A percentile compares a stretch with the other conserved stretches of the same genome.
Conservation (phyloP, 1,139 yeast genomes). For the Candida tetrigidarum region DNA sequence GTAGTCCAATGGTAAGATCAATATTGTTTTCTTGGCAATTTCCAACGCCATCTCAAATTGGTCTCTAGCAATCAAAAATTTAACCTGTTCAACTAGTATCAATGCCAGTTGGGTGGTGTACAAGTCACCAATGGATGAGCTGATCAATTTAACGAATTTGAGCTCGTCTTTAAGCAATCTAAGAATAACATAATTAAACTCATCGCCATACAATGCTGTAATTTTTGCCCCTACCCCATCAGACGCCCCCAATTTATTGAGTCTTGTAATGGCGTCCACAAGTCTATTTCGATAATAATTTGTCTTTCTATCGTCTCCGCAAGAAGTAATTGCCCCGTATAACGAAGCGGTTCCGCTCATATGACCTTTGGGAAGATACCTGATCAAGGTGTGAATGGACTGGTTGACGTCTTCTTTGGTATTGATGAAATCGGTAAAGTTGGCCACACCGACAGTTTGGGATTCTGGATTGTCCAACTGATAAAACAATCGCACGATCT, state of each 20-base stretch:
- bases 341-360: slow-evolving; percentile 30
- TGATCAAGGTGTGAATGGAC: slow-evolving; percentile 25
- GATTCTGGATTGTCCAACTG: slow-evolving; percentile 39
- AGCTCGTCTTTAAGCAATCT: slow-evolving; percentile 32
- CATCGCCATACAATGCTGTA: slow-evolving; percentile 27
- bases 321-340: slow-evolving; percentile 35
- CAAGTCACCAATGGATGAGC: slow-evolving; percentile 22
- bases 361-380: slow-evolving; percentile 31
- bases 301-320: slow-evolving; percentile 35
- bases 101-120: slow-evolving; percentile 40
- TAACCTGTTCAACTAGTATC: slow-evolving; percentile 42
- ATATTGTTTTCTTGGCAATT: slow-evolving; percentile 36
- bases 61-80: slow-evolving; percentile 37
- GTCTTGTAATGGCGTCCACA: slow-evolving; percentile 34
- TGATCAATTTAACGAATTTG: slow-evolving; percentile 33
- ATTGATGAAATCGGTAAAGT: slow-evolving; percentile 26
- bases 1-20: slow-evolving; percentile 44
- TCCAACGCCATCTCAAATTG: slow-evolving; percentile 31
- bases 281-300: slow-evolving; percentile 38
- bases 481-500: slow-evolving; percentile 33
- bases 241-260: slow-evolving; percentile 23
- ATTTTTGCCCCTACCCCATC: slow-evolving; percentile 19
- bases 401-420: slow-evolving; percentile 20
- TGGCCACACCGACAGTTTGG: slow-evolving; percentile 41
- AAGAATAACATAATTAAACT: slow-evolving; percentile 36